Conservation (phyloP, 139 green algal genomes). For the Volvox africanus region DNA sequence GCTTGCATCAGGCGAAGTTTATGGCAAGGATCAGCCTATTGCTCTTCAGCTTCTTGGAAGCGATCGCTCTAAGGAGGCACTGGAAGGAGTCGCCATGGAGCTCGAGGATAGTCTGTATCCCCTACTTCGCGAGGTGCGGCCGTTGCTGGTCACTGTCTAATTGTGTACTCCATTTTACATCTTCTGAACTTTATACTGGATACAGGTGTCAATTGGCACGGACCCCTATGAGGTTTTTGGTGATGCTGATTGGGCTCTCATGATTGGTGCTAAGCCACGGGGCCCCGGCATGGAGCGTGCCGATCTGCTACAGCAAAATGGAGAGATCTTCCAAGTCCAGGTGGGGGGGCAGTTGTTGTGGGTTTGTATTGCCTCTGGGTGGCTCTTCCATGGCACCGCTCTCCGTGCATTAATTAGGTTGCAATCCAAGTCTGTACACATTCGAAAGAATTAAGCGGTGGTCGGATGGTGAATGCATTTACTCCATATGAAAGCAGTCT, state of each 20-base stretch:
- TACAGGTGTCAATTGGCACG: conserved; percentile 87
- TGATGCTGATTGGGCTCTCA: conserved; percentile 93
- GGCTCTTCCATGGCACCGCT: no score
- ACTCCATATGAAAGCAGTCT: no score
- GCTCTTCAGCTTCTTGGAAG: conserved; percentile 87
- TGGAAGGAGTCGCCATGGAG: conserved; percentile 97
- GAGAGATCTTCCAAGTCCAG: conserved; percentile 86
- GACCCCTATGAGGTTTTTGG: conserved; percentile 84
- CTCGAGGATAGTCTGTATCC: conserved; percentile 96
- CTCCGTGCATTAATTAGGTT: no score
- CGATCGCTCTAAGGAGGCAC: conserved; percentile 79
- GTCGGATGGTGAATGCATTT: no score
- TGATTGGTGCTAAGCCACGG: conserved; percentile 94
- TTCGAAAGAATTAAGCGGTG: no score
- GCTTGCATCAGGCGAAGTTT: conserved; percentile 85
- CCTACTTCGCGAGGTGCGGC: conserved; percentile 81
- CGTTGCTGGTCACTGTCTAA: not conserved
- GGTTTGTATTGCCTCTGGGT: no score
- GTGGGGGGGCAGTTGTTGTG: not conserved
- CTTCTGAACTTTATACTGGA: not conserved
- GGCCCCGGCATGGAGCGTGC: conserved; percentile 93
- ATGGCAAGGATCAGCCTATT: conserved; percentile 91
- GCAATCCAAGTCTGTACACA: no score
- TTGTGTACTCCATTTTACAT: not conserved
- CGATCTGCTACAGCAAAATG: conserved; percentile 93